phyloP scores from a whole-genome alignment of 352 stramenopile species.

The Phytophthora idaei region DNA sequence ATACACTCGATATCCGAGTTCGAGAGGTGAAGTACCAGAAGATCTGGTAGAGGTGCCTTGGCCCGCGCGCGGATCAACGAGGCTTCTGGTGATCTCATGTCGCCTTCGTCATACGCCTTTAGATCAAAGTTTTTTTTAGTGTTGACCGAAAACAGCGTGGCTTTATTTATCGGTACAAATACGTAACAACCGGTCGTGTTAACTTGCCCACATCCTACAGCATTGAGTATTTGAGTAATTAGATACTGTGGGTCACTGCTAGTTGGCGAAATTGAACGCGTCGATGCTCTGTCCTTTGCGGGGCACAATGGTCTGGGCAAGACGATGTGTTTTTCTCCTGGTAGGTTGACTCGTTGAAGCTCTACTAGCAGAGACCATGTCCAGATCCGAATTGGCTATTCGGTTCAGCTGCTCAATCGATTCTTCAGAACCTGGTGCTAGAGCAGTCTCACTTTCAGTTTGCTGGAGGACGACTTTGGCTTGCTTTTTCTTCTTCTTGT shows the following conservation, averaged over 20 bases:
- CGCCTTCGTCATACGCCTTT: conserved; percentile 3
- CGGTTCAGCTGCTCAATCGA: conserved; percentile 34
- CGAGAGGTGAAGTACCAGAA: conserved; percentile 62
- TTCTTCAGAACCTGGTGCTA: conserved; percentile 5
- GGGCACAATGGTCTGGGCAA: conserved; percentile 39
- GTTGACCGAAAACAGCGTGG: not conserved
- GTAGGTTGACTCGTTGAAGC: conserved; percentile 8
- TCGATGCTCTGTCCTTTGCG: conserved; percentile 39
- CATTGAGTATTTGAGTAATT: not conserved
- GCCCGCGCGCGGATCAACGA: conserved; percentile 58
- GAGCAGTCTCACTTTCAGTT: conserved; percentile 7
- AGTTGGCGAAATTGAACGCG: conserved; percentile 48
- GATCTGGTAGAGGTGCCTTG: conserved; percentile 50
- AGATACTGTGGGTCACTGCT: not conserved
- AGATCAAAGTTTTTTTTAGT: conserved; percentile 16
- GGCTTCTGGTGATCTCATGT: conserved; percentile 50
- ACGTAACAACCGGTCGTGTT: no score
- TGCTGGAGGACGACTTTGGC: conserved; percentile 16
- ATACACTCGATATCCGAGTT: conserved; percentile 57
- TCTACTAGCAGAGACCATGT: conserved; percentile 36
- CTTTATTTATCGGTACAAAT: conserved; percentile 19
- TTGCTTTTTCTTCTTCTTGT: conserved; percentile 30
- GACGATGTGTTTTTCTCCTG: conserved; percentile 42
- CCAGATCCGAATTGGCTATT: conserved; percentile 37
- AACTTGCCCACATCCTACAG: no score